Conservation (phyloP, 306 rosid species). For the Hylodesmum podocarpum region DNA sequence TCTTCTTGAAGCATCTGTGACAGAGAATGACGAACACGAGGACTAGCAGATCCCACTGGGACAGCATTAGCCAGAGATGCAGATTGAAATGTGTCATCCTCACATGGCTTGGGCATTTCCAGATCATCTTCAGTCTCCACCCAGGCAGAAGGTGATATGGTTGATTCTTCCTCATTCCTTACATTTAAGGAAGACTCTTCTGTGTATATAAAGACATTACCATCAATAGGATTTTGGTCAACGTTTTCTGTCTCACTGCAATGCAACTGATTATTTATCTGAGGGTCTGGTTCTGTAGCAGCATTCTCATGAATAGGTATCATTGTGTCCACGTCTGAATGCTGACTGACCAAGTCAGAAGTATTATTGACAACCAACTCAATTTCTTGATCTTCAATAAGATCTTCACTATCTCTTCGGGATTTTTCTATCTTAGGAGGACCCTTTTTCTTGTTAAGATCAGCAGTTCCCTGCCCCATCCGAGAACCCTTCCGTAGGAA, state of each 20-base stretch:
- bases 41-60: conserved; percentile 57
- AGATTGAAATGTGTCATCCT: conserved; percentile 47
- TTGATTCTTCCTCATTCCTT: conserved; percentile 70
- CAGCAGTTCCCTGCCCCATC: conserved; percentile 42
- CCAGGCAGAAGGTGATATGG: conserved; percentile 79
- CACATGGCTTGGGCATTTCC: conserved; percentile 49
- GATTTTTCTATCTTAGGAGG: conserved; percentile 56
- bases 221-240: conserved; percentile 45
- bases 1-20: conserved; percentile 99
- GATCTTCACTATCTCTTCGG: conserved; percentile 42
- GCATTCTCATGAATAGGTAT: conserved; percentile 41
- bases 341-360: conserved; percentile 57
- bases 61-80: conserved; percentile 48
- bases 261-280: conserved; percentile 44
- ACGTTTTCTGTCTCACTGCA: conserved; percentile 45
- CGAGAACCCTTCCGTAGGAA: conserved; percentile 85
- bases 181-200: conserved; percentile 51
- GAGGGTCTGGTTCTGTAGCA: conserved; percentile 49
- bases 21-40: conserved; percentile 90
- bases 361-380: conserved; percentile 48
- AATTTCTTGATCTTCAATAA: conserved; percentile 49
- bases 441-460: conserved; percentile 57
- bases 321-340: conserved; percentile 45
- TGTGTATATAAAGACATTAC: conserved; percentile 39
- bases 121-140: conserved; percentile 89